Conservation (phyloP, 2,329 filamentous ascomycete genomes). For the Arthroderma sp. region DNA sequence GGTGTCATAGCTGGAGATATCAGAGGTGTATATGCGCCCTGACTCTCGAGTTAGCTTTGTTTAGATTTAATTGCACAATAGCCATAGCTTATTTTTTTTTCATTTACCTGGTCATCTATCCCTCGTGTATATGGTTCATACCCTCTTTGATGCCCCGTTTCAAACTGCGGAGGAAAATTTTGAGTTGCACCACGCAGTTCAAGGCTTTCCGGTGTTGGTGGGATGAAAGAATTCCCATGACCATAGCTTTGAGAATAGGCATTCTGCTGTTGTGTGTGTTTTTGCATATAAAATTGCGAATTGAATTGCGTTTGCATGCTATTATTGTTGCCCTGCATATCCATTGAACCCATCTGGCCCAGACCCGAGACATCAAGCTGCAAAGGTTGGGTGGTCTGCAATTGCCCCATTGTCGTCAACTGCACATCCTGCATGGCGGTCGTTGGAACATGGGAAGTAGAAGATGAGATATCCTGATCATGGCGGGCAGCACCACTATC, state of each 20-base stretch:
- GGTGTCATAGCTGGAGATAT: constrained; percentile 39
- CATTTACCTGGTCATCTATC: constrained; percentile 30
- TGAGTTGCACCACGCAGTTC: constrained; percentile 33
- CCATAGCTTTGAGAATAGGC: constrained; percentile 9
- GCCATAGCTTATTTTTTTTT: not conserved
- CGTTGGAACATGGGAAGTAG: constrained; percentile 12
- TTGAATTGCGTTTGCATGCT: constrained; percentile 4
- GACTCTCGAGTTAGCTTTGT: not conserved
- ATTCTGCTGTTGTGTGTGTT: constrained; percentile 12
- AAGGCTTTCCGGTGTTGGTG: constrained; percentile 37
- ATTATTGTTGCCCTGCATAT: constrained; percentile 4
- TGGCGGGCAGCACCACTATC: constrained; percentile 19
- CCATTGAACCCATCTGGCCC: constrained; percentile 8
- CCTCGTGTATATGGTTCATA: constrained; percentile 33
- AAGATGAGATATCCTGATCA: constrained; percentile 23
- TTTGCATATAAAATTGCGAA: constrained; percentile 6
- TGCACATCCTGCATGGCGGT: constrained; percentile 8
- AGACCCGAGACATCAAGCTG: constrained; percentile 4
- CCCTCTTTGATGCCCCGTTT: constrained; percentile 26
- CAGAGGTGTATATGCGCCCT: constrained; percentile 37
- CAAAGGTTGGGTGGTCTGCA: constrained; percentile 5
- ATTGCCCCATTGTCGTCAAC: constrained; percentile 7
- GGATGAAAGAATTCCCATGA: constrained; percentile 21
- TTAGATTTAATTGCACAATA: not conserved
- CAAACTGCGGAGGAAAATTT: constrained; percentile 28